Evolutionary conservation across 495 filamentous ascomycete genomes (phyloP).

Genomic region (Aspergillus biplanus): DNA sequence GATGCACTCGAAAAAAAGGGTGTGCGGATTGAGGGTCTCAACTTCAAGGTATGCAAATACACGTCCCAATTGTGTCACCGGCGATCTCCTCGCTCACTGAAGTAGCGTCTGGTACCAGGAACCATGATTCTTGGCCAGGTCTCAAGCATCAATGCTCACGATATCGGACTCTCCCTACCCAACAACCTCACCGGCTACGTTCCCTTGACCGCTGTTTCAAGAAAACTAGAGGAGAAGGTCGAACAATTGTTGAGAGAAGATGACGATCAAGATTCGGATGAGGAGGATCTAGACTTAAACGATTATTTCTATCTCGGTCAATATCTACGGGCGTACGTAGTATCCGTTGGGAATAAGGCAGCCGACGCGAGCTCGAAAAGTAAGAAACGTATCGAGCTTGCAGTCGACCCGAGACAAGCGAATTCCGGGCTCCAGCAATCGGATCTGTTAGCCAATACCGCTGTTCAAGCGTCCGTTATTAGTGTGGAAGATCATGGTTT

Average conservation of each 20-base stretch:
- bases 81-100: conserved; percentile 39
- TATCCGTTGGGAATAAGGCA: conserved; percentile 61
- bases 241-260: conserved; percentile 63
- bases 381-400: conserved; percentile 82
- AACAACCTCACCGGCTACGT: conserved; percentile 93
- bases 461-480: conserved; percentile 81
- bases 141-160: conserved; percentile 74
- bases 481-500: conserved; percentile 96
- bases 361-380: conserved; percentile 65
- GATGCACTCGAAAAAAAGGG: conserved; percentile 54
- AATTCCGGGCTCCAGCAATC: conserved; percentile 73
- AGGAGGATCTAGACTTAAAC: conserved; percentile 68
- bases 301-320: conserved; percentile 81
- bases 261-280: conserved; percentile 57
- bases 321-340: conserved; percentile 84
- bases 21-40: conserved; percentile 82
- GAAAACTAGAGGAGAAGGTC: conserved; percentile 66
- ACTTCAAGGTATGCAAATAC: conserved; percentile 72
- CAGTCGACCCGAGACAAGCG: conserved; percentile 71
- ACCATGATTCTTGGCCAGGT: conserved; percentile 87
- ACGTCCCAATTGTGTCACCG: not conserved
- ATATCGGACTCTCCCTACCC: conserved; percentile 79
- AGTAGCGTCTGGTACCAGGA: conserved; percentile 76
- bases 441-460: conserved; percentile 70
- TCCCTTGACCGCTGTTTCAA: conserved; percentile 86